Evolutionary conservation across 257 asterid species (phyloP).

Genomic region (Euphrasia confusa): DNA sequence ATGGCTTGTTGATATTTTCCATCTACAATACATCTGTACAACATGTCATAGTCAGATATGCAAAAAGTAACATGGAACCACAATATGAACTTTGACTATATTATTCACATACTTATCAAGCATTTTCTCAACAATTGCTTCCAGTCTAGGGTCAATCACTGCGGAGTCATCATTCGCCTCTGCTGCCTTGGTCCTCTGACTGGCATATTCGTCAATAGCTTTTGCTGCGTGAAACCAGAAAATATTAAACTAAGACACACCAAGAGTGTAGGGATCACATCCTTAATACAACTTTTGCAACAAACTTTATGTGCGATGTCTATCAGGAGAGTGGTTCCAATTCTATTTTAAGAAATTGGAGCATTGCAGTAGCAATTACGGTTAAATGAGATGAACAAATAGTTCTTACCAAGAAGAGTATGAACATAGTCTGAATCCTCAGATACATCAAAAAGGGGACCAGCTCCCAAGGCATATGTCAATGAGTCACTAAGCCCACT

Average conservation of each 20-base stretch:
- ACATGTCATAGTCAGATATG: neutral
- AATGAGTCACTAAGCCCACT: constrained; percentile 69
- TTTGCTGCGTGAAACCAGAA: constrained; percentile 43
- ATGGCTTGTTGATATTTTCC: constrained; percentile 80
- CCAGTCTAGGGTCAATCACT: constrained; percentile 66
- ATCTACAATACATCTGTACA: constrained; percentile 61
- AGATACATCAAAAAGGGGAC: constrained; percentile 67
- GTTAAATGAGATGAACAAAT: constrained; percentile 4
- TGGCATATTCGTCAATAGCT: constrained; percentile 82
- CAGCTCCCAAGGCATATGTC: constrained; percentile 81
- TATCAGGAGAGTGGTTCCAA: neutral
- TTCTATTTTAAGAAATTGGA: neutral
- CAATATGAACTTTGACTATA: constrained; percentile 4
- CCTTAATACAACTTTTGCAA: too few relatives aligned
- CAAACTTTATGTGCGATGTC: too few relatives aligned
- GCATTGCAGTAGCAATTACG: neutral
- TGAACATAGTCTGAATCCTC: constrained; percentile 76
- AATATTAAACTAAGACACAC: neutral
- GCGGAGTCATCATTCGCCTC: constrained; percentile 53
- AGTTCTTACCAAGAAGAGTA: constrained; percentile 61
- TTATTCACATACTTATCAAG: constrained; percentile 61
- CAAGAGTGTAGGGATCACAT: neutral
- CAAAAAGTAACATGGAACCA: neutral
- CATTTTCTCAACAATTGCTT: constrained; percentile 81
- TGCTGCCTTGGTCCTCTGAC: constrained; percentile 59